Evolutionary conservation across 2,329 filamentous ascomycete genomes (phyloP), one percentile per base, ranked within the genome.

Genomic region (Tolypocladium guangdongense): DNA sequence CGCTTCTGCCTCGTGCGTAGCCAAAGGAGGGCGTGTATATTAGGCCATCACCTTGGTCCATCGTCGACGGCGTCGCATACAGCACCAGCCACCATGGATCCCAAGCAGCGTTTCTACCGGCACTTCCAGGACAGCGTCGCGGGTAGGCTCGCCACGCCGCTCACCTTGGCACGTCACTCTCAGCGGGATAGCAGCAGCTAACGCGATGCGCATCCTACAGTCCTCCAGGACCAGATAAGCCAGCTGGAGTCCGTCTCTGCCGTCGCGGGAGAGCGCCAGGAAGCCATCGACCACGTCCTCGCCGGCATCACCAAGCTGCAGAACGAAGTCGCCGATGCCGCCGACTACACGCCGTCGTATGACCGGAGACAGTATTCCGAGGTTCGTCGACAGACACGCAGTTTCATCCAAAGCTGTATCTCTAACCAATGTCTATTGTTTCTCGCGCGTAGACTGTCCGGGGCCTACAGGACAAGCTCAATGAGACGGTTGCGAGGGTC

Each of bases 321-420:
- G 1, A 87, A 86, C 58, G 86, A 93, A 62, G 88, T 96, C 39
- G 86, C 88, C 59, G 90, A 96, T 70, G 87, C 88, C 0, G 82
- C 87, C 2, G 84, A 85, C 53, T 90, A 86, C 60, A 82, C 96
- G 18, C 90, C 93, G 3, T 83, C 90, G 8, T 95, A 96, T 66
- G 93, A 97, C 63, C 89, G 93, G 67, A 83, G 88, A 60, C 86
- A 87, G 27, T 97, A 96, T 65, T 81, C 85, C 45, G 84, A 91
- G 72, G 88, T 90, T 70, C 52, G 63, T 55, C 30, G 47, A 38
- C 33, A n/a, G 10, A 18, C n/a, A 18, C 32, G 30, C 50, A 22
- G 7, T 11, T 32, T 33, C 32, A 6, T 32, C 11, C 3, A 32
- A 20, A 4, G 7, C 11, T 38, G 18, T 4, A n/a, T 32, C 8